Base-by-base conservation (phyloP, 2,329 filamentous ascomycete species). In the Cladosporium cucumerinum region DNA sequence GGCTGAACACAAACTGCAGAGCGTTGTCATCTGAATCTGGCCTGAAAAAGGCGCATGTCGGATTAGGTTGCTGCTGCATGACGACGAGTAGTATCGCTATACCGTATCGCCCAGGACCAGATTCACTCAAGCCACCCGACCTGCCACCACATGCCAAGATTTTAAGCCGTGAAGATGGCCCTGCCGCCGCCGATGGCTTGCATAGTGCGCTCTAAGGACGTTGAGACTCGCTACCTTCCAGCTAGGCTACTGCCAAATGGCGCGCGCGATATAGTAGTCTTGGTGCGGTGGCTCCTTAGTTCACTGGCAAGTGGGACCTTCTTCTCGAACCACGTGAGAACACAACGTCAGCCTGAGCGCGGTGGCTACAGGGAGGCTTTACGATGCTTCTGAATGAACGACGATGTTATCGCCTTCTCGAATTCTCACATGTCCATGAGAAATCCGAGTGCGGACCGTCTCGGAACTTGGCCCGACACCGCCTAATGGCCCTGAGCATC, bases 391-490 rank as follows among this genome's bases (percentile, higher is more conserved):
- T 5, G 14, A 51, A 10, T 12, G 46, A 30, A 6, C 26, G 11
- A 30, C 51, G n/a, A n/a, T 30, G 5, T 32, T 18, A 54, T 21
- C 14, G 14, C 30, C 25, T n/a, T 54, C 51, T 30, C 26, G 51
- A 32, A n/a, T 54, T 32, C 39, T 21, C n/a, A n/a, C 16, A 46
- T 32, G 48, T 5, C 23, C 16, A 21, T 54, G 26, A 3, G 7
- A 51, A 5, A 5, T 5, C 48, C 25, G 26, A 54, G 28, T n/a
- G 10, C 3, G 28, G 28, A 21, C 26, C 26, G 21, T 28, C 18
- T 62, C 60, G 60, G 60, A 54, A 49, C n/a, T 46, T 25, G 25
- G 11, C 49, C 60, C 60, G 60, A 55, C 4, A 23, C 32, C 30
- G 34, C 30, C 21, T 28, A 5, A 23, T 16, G 32, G 58, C 58